Evolutionary conservation across 2,329 filamentous ascomycete species (phyloP).

Genomic region (Calonectria hawksworthii): DNA sequence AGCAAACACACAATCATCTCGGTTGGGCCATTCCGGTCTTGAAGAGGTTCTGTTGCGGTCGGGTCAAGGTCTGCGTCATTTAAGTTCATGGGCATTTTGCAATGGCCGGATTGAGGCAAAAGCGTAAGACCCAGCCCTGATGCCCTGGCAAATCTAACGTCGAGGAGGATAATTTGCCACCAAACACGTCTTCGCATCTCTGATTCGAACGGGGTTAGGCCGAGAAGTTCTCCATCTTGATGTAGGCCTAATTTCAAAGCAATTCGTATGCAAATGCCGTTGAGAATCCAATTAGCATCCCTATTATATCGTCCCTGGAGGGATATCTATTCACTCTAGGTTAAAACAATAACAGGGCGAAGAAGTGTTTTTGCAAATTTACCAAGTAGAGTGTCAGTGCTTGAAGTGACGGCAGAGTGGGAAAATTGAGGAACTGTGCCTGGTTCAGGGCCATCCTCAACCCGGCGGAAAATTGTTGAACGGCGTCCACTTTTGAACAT

Average conservation of each 20-base stretch:
- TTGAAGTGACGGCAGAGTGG: constrained; percentile 16
- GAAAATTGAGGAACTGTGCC: constrained; percentile 7
- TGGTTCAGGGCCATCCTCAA: constrained; percentile 11
- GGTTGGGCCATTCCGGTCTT: constrained; percentile 6
- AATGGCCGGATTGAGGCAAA: constrained; percentile 19
- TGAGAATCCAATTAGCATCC: constrained; percentile 18
- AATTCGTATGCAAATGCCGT: constrained; percentile 30
- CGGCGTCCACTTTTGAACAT: neutral
- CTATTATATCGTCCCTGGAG: constrained; percentile 11
- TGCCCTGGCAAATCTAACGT: constrained; percentile 17
- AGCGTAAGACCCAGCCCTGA: constrained; percentile 22
- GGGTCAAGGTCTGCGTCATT: constrained; percentile 22
- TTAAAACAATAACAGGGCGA: neutral
- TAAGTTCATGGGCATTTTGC: constrained; percentile 26
- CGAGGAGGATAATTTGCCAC: constrained; percentile 36
- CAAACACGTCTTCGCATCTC: constrained; percentile 35
- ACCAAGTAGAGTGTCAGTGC: constrained; percentile 23
- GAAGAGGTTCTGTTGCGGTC: neutral
- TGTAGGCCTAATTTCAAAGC: constrained; percentile 34
- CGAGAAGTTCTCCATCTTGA: constrained; percentile 31
- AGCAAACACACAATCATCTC: constrained; percentile 30
- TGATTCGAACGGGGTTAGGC: constrained; percentile 21
- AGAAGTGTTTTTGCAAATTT: neutral
- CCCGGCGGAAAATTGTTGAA: constrained; percentile 9
- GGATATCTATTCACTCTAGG: neutral